These are phyloP conservation scores for Fusarium humuli DNA, from an alignment of 2,329 filamentous ascomycete genomes.

Conservation along the genomic window DNA sequence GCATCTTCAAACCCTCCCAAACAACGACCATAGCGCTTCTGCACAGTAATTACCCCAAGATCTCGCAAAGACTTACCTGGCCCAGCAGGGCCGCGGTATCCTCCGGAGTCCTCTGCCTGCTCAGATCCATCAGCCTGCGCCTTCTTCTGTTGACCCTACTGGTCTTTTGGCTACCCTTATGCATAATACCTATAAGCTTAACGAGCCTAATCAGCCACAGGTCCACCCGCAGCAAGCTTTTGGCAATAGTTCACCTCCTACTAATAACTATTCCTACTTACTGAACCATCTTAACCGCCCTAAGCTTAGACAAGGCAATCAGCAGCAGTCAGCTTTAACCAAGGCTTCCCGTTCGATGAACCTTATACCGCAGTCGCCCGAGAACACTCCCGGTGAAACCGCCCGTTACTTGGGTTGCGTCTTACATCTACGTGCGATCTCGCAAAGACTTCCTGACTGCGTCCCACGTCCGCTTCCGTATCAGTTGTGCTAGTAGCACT, in stretches of 20 bases:
- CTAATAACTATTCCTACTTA: no score
- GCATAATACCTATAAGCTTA: no score
- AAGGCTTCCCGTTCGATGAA: no score
- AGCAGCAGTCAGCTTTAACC: no score
- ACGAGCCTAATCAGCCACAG: no score
- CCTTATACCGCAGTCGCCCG: no score
- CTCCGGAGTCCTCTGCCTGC: slow-evolving; percentile 48
- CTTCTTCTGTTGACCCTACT: slow-evolving; percentile 65
- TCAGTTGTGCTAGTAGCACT: slow-evolving; percentile 87
- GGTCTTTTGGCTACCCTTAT: slow-evolving; percentile 61
- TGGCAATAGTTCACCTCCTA: no score
- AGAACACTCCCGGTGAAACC: no score
- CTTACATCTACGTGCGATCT: slow-evolving; percentile 62
- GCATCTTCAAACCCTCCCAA: slow-evolving; percentile 27
- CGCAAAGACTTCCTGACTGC: slow-evolving; percentile 78
- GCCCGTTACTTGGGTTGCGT: no score
- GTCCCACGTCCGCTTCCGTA: slow-evolving; percentile 81
- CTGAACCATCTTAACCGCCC: no score
- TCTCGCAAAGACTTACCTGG: not conserved
- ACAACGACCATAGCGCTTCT: slow-evolving; percentile 18
- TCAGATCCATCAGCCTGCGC: slow-evolving; percentile 68
- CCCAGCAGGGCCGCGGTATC: slow-evolving; percentile 32
- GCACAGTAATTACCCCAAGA: not conserved
- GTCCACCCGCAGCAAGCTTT: no score
- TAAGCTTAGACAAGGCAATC: no score